Conservation (phyloP, 2,329 filamentous ascomycete genomes). For the Diaporthe destruens region DNA sequence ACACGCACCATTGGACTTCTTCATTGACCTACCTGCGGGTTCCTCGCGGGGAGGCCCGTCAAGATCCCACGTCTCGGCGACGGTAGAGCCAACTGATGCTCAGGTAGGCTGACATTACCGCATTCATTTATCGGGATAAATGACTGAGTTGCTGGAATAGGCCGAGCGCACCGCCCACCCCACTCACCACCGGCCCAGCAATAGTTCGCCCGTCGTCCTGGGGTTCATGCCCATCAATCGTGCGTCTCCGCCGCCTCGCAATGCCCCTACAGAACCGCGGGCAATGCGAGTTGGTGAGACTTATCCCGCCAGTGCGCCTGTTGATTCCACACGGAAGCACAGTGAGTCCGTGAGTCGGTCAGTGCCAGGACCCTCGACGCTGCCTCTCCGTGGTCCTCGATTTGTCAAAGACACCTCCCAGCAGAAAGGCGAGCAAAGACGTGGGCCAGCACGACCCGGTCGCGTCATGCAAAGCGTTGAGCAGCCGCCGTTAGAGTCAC, state of each 20-base stretch:
- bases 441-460: constrained; percentile 21
- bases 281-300: constrained; percentile 15
- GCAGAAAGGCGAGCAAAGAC: not conserved
- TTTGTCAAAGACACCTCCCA: not conserved
- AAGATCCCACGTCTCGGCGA: not conserved
- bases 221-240: constrained; percentile 31
- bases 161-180: not conserved
- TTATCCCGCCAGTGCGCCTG: not conserved
- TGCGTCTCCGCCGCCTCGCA: not conserved
- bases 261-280: constrained; percentile 27
- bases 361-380: not conserved
- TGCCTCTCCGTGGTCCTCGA: constrained; percentile 4
- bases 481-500: not conserved
- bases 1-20: constrained; percentile 19
- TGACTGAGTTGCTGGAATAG: not conserved
- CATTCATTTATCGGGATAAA: not conserved
- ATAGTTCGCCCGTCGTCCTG: not conserved
- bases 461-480: constrained; percentile 30
- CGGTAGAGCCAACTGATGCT: not conserved
- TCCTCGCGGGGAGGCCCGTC: not conserved
- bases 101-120: not conserved
- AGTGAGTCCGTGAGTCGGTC: not conserved
- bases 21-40: constrained; percentile 5
- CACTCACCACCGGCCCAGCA: not conserved
- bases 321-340: no score